Base-by-base conservation (phyloP, 108 stramenopile genomes). In the Cyclotella cryptica region DNA sequence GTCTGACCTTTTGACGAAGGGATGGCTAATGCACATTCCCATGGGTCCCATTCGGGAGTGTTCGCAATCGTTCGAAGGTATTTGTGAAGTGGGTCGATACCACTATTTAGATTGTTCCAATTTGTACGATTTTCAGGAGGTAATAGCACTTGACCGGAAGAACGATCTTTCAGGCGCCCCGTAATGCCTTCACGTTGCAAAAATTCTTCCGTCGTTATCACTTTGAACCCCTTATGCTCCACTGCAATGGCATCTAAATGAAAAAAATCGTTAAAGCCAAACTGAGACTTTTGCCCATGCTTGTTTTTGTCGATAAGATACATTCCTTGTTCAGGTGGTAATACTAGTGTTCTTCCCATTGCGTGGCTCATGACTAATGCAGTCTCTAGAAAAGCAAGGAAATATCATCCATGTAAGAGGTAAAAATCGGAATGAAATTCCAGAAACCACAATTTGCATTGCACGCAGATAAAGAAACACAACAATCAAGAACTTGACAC, bases 291-390 rank as follows among this genome's bases (percentile, higher is more conserved):
- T 73, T 87, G 70, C 19, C 69, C 70, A 10, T 64, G 46, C 10
- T 72, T 28, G 27, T 61, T 75, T 26, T 87, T 81, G 13, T 80
- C 80, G 41, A 98, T 70, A 46, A 96, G 79, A 71, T 96, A 97
- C 80, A 98, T 86, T 11, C 80, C 57, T 72, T 97, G 93, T 58
- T 80, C 80, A 0, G 97, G 97, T 43, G 98, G 98, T 35, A 98
- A 46, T 19, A 98, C 97, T 55, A 98, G 75, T 40, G 92, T 97
- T 15, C 98, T 72, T 42, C 97, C 97, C 81, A 90, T 98, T 61
- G 94, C 94, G 66, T 90, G 81, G 15, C 94, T 92, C 44, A 97
- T 69, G 9, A 89, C 92, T 11, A 97, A 39, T 47, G 93, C 88
- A 17, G 96, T 95, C 84, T 98, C 94, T 77, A 88, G 76, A 39